These are phyloP conservation scores for Alternaria sp. DNA, from an alignment of 2,329 filamentous ascomycete genomes.

Conservation along the genomic window DNA sequence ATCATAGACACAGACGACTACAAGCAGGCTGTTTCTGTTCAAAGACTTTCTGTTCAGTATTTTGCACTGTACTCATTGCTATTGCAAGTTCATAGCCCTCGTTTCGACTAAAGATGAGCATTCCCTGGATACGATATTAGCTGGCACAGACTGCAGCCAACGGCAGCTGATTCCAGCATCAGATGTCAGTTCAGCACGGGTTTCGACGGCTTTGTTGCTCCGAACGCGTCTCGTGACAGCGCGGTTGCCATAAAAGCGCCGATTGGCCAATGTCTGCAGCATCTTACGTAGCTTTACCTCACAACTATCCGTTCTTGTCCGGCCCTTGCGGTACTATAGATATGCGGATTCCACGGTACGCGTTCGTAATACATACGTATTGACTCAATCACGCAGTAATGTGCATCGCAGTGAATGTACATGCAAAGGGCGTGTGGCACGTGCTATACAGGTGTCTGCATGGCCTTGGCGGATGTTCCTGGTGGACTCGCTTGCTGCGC, in stretches of 20 bases:
- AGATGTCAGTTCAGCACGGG: conserved; percentile 25
- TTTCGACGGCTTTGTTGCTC: conserved; percentile 35
- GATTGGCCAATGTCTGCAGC: conserved; percentile 3
- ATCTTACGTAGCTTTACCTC: conserved; percentile 28
- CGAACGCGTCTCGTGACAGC: conserved; percentile 10
- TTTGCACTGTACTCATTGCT: background rate
- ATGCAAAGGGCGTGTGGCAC: conserved; percentile 18
- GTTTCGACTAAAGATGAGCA: background rate
- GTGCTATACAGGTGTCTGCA: background rate
- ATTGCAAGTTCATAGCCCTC: background rate
- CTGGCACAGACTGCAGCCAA: background rate
- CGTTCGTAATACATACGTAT: background rate
- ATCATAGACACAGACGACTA: background rate
- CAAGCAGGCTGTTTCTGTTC: background rate
- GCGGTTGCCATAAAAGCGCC: conserved; percentile 9
- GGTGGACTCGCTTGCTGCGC: conserved; percentile 26
- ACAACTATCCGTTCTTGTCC: background rate
- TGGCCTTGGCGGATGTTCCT: conserved; percentile 11
- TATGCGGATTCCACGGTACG: background rate
- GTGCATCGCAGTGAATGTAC: background rate
- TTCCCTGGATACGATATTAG: background rate
- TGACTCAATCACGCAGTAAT: background rate
- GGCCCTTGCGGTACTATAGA: background rate
- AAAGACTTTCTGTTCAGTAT: background rate
- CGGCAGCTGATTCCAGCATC: background rate